phyloP scores from a whole-genome alignment of 176 grass and related monocot genomes.

The Aegilops sharonensis region DNA sequence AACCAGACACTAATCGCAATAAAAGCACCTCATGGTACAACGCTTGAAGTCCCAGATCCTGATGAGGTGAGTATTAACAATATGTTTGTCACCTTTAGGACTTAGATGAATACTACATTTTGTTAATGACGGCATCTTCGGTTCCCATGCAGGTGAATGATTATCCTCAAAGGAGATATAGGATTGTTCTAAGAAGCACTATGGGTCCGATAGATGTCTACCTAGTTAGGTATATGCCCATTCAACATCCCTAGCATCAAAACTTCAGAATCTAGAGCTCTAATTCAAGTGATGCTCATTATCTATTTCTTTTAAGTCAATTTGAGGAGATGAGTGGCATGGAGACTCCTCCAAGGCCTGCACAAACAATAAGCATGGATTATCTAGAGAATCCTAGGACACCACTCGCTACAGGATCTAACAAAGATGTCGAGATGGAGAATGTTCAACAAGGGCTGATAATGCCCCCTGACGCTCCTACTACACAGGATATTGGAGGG shows the following conservation, averaged over 20 bases:
- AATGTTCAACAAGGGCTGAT: conserved; percentile 41
- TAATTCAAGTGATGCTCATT: background rate
- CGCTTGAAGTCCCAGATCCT: conserved; percentile 92
- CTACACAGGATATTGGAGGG: conserved; percentile 62
- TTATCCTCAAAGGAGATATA: conserved; percentile 82
- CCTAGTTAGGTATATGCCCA: conserved; percentile 66
- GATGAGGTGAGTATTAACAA: conserved; percentile 55
- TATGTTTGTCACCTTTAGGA: background rate
- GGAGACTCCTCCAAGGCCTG: conserved; percentile 57
- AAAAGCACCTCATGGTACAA: conserved; percentile 93
- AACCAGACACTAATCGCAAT: conserved; percentile 88
- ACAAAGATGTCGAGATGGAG: conserved; percentile 35
- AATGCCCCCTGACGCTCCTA: conserved; percentile 39
- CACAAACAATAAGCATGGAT: conserved; percentile 44
- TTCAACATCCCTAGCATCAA: background rate
- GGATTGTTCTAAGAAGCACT: conserved; percentile 89
- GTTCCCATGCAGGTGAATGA: conserved; percentile 51
- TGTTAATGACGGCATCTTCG: conserved; percentile 9
- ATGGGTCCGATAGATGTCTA: conserved; percentile 91
- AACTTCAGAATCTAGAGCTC: conserved; percentile 28
- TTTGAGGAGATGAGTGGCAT: conserved; percentile 85
- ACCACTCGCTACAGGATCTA: conserved; percentile 25
- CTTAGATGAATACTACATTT: background rate
- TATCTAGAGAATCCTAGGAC: conserved; percentile 50
- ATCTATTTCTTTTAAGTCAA: conserved; percentile 51